Base-by-base conservation (phyloP, 2,329 filamentous ascomycete species). In the Fusarium decemcellulare region DNA sequence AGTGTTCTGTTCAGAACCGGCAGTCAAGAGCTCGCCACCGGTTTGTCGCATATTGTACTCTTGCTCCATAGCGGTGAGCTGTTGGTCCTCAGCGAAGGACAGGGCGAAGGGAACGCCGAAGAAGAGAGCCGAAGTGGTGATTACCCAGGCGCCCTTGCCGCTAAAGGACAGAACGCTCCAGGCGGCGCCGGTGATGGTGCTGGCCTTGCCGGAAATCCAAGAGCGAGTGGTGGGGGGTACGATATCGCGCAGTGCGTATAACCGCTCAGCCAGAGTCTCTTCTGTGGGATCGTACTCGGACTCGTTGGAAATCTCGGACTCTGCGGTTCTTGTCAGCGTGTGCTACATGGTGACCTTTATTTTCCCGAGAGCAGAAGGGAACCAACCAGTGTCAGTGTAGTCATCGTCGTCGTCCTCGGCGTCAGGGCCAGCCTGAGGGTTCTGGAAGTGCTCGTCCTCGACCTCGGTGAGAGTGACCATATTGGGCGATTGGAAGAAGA, bases 391-490 rank as follows among this genome's bases (percentile, higher is more conserved):
- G 81, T 98, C 95, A 72, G 93, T 96, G 86, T 93, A 97, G 85
- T 97, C 95, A 7, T 50, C 48, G 78, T 95, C 95, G 79, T 95
- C 95, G 79, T 95, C 93, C 75, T 97, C 93, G 74, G 96, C 92
- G 73, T 94, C 91, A 64, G 91, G 89, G 61, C 88, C 86, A 67
- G 90, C 83, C 77, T 92, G 91, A 73, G 87, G 84, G 81, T 89
- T 85, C 83, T 92, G 87, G 86, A 98, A 97, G 83, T 97, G 93
- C 88, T 98, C 95, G 81, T 98, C 95, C 80, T 97, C 92, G 78
- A 98, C 95, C 87, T 98, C 95, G 80, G 94, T 93, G 79, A 98
- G 93, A 84, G 95, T 94, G 82, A 98, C 95, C 95, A 98, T 98
- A 76, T 82, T 91, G 83, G 61, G 71, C 63, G 70, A 59, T 76